Evolutionary conservation across 306 rosid genomes (phyloP).

Genomic region (Fragaria vesca): DNA sequence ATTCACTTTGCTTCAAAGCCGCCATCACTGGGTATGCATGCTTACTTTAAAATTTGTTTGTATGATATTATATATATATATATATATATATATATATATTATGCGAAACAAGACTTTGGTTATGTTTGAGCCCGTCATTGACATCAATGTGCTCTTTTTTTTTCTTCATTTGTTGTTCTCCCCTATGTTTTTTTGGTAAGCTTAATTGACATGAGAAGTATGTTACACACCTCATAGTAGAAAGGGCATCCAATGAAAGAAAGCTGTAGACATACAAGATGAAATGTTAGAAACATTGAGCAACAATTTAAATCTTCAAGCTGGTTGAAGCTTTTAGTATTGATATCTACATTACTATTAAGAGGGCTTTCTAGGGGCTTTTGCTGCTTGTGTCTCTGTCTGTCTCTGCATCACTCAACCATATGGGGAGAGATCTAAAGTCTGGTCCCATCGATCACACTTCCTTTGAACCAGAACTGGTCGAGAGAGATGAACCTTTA

Average conservation of each 20-base stretch:
- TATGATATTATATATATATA: not conserved
- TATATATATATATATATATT: not conserved
- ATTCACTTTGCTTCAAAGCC: slow-evolving; percentile 97
- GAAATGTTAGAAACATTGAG: no score
- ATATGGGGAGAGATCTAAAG: no score
- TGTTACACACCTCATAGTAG: not conserved
- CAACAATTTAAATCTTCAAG: not conserved
- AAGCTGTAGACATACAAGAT: not conserved
- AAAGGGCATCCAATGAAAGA: not conserved
- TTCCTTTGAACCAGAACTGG: no score
- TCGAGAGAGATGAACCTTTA: no score
- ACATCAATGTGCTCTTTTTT: not conserved
- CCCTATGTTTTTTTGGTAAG: not conserved
- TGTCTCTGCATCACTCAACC: no score
- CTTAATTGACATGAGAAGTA: not conserved
- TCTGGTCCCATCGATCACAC: no score
- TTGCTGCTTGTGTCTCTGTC: not conserved
- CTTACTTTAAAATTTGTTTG: slow-evolving; percentile 25
- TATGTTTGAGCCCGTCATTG: not conserved
- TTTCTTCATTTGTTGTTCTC: not conserved
- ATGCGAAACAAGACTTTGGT: not conserved
- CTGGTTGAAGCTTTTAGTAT: not conserved
- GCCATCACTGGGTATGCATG: slow-evolving; percentile 69
- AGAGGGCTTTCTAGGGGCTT: not conserved
- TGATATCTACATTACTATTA: not conserved